These are phyloP conservation scores for Gossypium australe DNA, from an alignment of 345 rosid genomes.

Conservation along the genomic window DNA sequence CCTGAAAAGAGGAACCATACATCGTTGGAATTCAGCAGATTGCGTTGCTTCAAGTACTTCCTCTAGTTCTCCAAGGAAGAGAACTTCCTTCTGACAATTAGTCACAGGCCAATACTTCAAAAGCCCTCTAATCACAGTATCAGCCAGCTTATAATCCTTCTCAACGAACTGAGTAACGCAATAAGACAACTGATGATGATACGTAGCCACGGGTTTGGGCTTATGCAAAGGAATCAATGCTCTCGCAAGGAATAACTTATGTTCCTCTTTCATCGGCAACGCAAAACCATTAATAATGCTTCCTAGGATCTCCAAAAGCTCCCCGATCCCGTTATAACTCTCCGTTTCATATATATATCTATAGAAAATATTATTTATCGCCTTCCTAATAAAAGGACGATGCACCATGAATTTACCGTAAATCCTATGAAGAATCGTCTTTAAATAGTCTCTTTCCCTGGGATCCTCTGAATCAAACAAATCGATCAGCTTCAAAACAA, in stretches of 20 bases:
- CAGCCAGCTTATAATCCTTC: slow-evolving; percentile 55
- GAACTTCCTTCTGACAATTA: slow-evolving; percentile 81
- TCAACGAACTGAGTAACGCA: slow-evolving; percentile 43
- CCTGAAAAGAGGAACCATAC: slow-evolving; percentile 79
- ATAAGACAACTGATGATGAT: slow-evolving; percentile 82
- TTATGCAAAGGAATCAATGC: slow-evolving; percentile 87
- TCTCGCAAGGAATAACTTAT: slow-evolving; percentile 38
- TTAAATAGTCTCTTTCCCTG: slow-evolving; percentile 77
- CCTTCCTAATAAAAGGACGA: too few species aligned
- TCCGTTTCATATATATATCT: slow-evolving; percentile 27
- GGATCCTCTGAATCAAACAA: slow-evolving; percentile 85
- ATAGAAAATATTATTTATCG: too few species aligned
- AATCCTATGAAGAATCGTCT: slow-evolving; percentile 78
- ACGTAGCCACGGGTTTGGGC: slow-evolving; percentile 56
- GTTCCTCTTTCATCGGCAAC: too few species aligned
- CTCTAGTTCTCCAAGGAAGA: slow-evolving; percentile 37
- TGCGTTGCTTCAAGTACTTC: slow-evolving; percentile 75
- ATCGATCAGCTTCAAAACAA: slow-evolving; percentile 64
- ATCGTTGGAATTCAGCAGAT: slow-evolving; percentile 74
- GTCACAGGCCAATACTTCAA: slow-evolving; percentile 86
- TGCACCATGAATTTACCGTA: slow-evolving; percentile 82
- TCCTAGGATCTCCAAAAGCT: slow-evolving; percentile 80
- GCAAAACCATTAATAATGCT: slow-evolving; percentile 21
- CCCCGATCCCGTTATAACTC: slow-evolving; percentile 78
- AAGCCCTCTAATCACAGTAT: slow-evolving; percentile 71